Evolutionary conservation across 2,329 filamentous ascomycete genomes (phyloP), one percentile per base, ranked within the genome.

Genomic region (Fusarium annulatum): DNA sequence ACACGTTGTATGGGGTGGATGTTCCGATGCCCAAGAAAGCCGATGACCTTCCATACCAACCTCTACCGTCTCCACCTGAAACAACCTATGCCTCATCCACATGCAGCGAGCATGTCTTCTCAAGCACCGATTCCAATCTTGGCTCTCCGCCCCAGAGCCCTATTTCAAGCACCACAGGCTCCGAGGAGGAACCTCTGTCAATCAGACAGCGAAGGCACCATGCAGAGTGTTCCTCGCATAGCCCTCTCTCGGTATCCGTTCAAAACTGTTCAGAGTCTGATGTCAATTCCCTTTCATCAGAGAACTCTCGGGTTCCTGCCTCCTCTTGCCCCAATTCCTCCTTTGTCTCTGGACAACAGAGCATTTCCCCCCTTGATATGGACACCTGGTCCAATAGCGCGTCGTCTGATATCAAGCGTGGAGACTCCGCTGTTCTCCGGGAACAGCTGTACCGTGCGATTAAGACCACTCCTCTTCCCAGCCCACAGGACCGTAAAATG

Each of bases 21-120:
- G 0, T 1, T 21, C 6, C 18, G 12, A 14, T 19, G 4, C 5
- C 19, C 1, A 9, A 9, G 1, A 19, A 0, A 6, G 4, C 15
- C 45, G 3, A 5, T 6, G 21, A 21, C 14, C 26, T 21, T 48
- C 14, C 4, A 30, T 16, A n/a, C 46, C 7, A 5, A n/a, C 2
- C 3, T 30, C 4, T 7, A 12, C 14, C 7, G 4, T 21, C 30
- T 30, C 10, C 26, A 4, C 9, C 45, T 30, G 19, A 19, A 30
- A 1, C 9, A 30, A 16, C 19, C 14, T 14, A 8, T 30, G 2
- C 26, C 30, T 5, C 45, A 48, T 15, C 4, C 4, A 5, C 19
- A 21, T 26, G 7, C 14, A 21, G 9, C 14, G 9, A 21, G 15
- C 9, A 48, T 48, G 2, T 7, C 45, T 5, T 5, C 9, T 21